Evolutionary conservation across 805 yeast species (phyloP), one percentile per base, ranked within the genome.

Genomic region (Saturnispora serradocipensis): DNA sequence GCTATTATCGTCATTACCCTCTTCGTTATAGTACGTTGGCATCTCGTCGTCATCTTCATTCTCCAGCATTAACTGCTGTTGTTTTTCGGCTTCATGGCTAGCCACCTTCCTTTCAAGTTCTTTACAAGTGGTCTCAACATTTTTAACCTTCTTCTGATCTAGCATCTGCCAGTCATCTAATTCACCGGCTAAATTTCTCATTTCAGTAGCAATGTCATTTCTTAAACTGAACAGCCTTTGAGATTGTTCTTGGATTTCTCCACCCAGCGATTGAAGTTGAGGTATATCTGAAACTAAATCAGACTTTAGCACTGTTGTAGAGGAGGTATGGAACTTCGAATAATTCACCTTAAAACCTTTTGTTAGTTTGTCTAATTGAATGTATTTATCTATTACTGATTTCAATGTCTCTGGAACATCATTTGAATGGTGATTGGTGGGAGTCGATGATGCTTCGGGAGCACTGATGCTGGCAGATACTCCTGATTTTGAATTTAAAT

Each of bases 111-210:
- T 44, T 46, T 40, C 43, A 24, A 38, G 36, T 43, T 43, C 43
- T 43, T 20, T 42, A 6, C 43, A 15, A 3, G 43, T 24, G 15
- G 15, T 38, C 8, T 42, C 22, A 16, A 54, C 25, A n/a, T 54
- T 45, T 4, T 11, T 3, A 20, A 48, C 42, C 36, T 54, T 54
- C 15, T 28, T 36, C 15, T 46, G 39, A 44, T 54, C 57, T n/a
- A 63, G 51, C 24, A 59, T 51, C 7, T 62, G 52, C 66, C 69
- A 63, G 24, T 67, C 69, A 43, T 62, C 59, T 45, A 68, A 67
- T 3, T 61, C 58, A 7, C 56, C 54, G 2, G 67, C 54, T 24
- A 69, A 51, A 22, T 60, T 61, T 15, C 61, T 57, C 30, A 69
- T 54, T 22, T 62, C 65, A 6, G 43, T 27, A 3, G 65, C 54